A percentile compares a stretch with the other conserved stretches of the same genome.
Evolutionary conservation across 73 alveolate species (phyloP).

Genomic region (Blepharisma stoltei): DNA sequence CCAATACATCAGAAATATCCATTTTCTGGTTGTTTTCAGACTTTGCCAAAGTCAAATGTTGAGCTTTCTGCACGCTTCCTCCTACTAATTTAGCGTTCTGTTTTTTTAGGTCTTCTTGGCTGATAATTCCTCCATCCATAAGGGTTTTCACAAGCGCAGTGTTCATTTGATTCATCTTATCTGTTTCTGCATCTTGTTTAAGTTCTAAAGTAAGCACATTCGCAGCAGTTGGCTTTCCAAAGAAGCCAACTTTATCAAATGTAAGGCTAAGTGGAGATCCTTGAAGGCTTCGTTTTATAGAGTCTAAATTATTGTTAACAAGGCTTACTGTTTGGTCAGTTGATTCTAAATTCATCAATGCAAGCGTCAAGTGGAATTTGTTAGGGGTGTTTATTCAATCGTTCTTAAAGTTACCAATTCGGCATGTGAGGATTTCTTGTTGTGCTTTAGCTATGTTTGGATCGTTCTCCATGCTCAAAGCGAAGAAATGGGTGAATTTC

Average conservation of each 20-base stretch:
- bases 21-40: not conserved
- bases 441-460: not conserved
- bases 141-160: not conserved
- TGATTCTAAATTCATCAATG: not conserved
- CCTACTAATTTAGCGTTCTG: not conserved
- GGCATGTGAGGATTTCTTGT: constrained; percentile 12
- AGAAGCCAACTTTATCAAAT: not conserved
- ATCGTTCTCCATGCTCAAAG: not conserved
- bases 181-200: not conserved
- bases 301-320: not conserved
- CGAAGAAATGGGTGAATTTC: constrained; percentile 21
- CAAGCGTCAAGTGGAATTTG: constrained; percentile 13
- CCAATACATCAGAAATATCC: not conserved
- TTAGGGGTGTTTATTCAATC: not conserved
- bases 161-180: not conserved
- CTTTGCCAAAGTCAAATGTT: constrained; percentile 24
- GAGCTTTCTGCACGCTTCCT: not conserved
- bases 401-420: not conserved
- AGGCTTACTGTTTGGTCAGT: not conserved
- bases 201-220: not conserved
- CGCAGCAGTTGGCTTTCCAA: constrained; percentile 13
- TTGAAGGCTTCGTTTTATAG: not conserved
- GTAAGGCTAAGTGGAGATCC: constrained; percentile 14
- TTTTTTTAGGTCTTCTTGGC: not conserved
- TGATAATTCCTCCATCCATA: not conserved